Base-by-base conservation (phyloP, 768 basidiomycete species). In the Leucocoprinus leucothites region DNA sequence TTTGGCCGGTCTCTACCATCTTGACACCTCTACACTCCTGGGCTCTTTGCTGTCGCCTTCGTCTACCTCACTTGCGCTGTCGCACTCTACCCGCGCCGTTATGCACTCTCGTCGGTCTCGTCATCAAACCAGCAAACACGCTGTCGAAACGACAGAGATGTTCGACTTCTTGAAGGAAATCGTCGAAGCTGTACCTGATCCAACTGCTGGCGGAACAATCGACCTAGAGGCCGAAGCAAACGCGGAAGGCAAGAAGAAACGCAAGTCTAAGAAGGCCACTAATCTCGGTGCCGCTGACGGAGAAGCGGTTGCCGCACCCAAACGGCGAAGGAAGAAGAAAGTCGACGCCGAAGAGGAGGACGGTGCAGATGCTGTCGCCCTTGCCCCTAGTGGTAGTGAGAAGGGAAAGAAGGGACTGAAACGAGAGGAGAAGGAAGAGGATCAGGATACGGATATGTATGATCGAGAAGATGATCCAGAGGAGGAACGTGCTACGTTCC, bases 131-230 rank as follows among this genome's bases (percentile, higher is more conserved):
- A 98, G 95, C 60, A 98, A 98, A 77, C 91, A 94, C 62, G 92
- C 94, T 0, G 85, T 98, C 8, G 88, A 91, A 55, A 86, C 85
- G 14, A 89, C 86, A 9, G 87, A 93, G 60, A 90, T 85, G 76
- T 84, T 98, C 48, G 96, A 98, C 69, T 98, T 98, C 70, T 80
- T 98, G 28, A 89, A 91, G 66, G 94, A 98, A 66, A 84, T 97
- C 50, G 94, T 96, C 21, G 85, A 89, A 64, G 73, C 77, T 34
- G 84, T 96, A 5, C 88, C 91, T 0, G 94, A 98, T 69, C 94
- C 94, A 0, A 88, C 90, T 3, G 84, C 84, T 18, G 89, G 91
- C 9, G 90, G 87, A 1, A 91, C 87, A 0, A 82, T 89, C 41
- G 84, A 89, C 63, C 68, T 91, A 14, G 86, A 87, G 45, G 76